phyloP scores from a whole-genome alignment of 192 early-diverging fungal genomes.

The Backusella tarrabulga region DNA sequence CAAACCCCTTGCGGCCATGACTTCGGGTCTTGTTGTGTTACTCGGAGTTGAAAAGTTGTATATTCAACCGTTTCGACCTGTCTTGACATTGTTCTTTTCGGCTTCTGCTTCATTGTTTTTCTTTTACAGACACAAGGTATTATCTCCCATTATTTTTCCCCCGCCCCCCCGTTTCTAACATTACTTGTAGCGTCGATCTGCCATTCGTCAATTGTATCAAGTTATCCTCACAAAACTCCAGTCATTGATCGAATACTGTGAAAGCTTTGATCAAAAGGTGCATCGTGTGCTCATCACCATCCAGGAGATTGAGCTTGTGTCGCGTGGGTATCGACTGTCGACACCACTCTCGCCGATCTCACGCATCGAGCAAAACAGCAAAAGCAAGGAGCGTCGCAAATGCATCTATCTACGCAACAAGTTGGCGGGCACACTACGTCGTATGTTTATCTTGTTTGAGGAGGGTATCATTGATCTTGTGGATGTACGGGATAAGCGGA shows the following conservation, averaged over 20 bases:
- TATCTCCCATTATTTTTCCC: neutral
- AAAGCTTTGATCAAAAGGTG: conserved; percentile 47
- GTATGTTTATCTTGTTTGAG: conserved; percentile 45
- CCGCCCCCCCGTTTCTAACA: too few species aligned
- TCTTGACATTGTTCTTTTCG: conserved; percentile 22
- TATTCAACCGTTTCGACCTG: neutral
- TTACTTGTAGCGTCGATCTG: conserved; percentile 35
- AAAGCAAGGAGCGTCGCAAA: conserved; percentile 31
- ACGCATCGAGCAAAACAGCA: conserved; percentile 59
- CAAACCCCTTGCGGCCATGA: neutral
- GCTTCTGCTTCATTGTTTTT: conserved; percentile 33
- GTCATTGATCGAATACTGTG: conserved; percentile 43
- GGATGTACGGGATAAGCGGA: conserved; percentile 39
- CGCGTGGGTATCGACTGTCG: conserved; percentile 58
- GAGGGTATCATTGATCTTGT: conserved; percentile 45
- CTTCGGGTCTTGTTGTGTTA: conserved; percentile 14
- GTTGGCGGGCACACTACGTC: conserved; percentile 39
- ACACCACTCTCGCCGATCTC: conserved; percentile 59
- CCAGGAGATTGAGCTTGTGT: conserved; percentile 63
- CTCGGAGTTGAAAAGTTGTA: conserved; percentile 16
- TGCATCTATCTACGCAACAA: conserved; percentile 49
- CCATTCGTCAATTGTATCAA: conserved; percentile 42
- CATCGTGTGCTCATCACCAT: conserved; percentile 54
- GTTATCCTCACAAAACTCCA: conserved; percentile 43
- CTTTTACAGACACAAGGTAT: conserved; percentile 40